Evolutionary conservation across 1,139 yeast species (phyloP), one percentile per base, ranked within the genome.

Genomic region (Hyphopichia burtonii): DNA sequence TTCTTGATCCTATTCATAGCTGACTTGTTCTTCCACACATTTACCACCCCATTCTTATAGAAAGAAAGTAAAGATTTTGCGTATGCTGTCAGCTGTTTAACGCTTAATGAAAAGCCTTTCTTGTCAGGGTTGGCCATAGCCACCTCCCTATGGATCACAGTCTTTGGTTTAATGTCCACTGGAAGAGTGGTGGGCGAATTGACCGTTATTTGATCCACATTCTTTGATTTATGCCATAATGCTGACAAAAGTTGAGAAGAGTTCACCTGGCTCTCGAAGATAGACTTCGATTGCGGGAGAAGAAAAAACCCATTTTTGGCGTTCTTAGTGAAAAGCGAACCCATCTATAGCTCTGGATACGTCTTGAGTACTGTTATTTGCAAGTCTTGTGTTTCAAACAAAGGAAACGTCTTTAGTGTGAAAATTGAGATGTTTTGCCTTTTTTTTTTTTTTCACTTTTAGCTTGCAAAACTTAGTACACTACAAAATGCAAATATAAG

Each of bases 31-130:
- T 56, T 49, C 81, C 83, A 80, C 1, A 80, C 75, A 49, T 76
- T 78, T 12, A 56, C 50, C 2, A 80, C 66, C 1, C 87, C 88
- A 0, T 58, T 52, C 46, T 74, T 76, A 59, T 80, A 81, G 55
- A 82, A 82, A 2, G 50, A 48, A 28, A 71, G 53, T 38, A 77
- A 47, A 0, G 62, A 46, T 51, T 73, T 75, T 17, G 71, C 77
- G 51, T 68, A 77, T 0, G 61, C 62, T 8, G 56, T 49, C 20
- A 57, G 56, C 50, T 75, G 80, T 43, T 63, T 66, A 20, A 61
- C 22, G 44, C 63, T 65, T 38, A 75, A 53, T 1, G 41, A 12
- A 0, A 54, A 0, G 0, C 64, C 60, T 2, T 42, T 30, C 2
- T 48, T 47, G 0, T 50, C 50, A 2, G 65, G 59, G 41, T 61